Evolutionary conservation across 208 protist genomes (phyloP).

Genomic region (Willaertia magna): DNA sequence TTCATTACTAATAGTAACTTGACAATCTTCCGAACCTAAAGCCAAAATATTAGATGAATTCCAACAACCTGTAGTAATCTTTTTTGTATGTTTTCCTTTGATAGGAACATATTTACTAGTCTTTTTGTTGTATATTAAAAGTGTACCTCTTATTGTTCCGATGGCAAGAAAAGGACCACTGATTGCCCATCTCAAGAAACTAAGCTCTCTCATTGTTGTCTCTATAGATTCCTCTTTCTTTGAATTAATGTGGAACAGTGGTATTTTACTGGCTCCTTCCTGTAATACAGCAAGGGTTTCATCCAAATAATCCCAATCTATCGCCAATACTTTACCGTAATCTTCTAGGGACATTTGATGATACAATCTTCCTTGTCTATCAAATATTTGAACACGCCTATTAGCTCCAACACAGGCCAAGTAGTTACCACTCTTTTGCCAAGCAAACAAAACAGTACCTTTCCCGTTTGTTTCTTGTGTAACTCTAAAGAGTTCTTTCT

Average conservation of each 20-base stretch:
- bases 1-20: constrained; percentile 60
- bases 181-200: constrained; percentile 66
- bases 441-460: constrained; percentile 49
- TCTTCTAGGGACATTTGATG: constrained; percentile 51
- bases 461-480: constrained; percentile 42
- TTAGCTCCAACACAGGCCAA: constrained; percentile 60
- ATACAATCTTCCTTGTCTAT: constrained; percentile 54
- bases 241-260: constrained; percentile 58
- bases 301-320: constrained; percentile 69
- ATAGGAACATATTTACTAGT: constrained; percentile 71
- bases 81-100: constrained; percentile 62
- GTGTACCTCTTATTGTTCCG: constrained; percentile 65
- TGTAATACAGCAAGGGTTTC: constrained; percentile 73
- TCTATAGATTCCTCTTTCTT: constrained; percentile 58
- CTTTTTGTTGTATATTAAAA: constrained; percentile 77
- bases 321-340: constrained; percentile 30
- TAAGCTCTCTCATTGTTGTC: constrained; percentile 63
- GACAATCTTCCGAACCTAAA: constrained; percentile 60
- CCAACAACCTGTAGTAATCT: constrained; percentile 73
- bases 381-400: constrained; percentile 54
- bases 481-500: constrained; percentile 50
- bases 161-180: constrained; percentile 56
- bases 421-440: constrained; percentile 48
- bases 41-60: constrained; percentile 47
- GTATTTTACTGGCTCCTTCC: constrained; percentile 40